Evolutionary conservation across 2,329 filamentous ascomycete genomes (phyloP).

Genomic region (Myriangium duriaei): DNA sequence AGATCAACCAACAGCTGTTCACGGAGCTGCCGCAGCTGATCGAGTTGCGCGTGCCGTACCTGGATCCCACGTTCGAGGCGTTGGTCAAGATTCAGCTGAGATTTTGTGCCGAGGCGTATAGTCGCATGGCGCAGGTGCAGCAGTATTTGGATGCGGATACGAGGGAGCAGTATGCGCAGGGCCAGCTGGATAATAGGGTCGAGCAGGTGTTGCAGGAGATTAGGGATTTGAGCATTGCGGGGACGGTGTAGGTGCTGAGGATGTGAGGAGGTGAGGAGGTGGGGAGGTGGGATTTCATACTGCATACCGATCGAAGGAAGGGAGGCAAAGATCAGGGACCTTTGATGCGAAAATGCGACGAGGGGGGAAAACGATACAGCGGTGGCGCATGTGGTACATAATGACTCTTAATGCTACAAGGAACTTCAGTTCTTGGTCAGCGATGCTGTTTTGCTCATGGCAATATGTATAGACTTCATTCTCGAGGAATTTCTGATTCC

Average conservation of each 20-base stretch:
- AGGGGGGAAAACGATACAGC: too few relatives aligned
- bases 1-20: slow-evolving; percentile 91
- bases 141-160: slow-evolving; percentile 95
- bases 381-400: too few relatives aligned
- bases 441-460: too few relatives aligned
- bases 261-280: neutral
- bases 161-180: slow-evolving; percentile 87
- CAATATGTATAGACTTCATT: too few relatives aligned
- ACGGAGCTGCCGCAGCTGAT: slow-evolving; percentile 90
- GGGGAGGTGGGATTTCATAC: neutral
- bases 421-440: too few relatives aligned
- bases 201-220: slow-evolving; percentile 97
- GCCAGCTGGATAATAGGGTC: slow-evolving; percentile 79
- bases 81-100: slow-evolving; percentile 96
- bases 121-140: slow-evolving; percentile 96
- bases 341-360: too few relatives aligned
- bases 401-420: too few relatives aligned
- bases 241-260: slow-evolving; percentile 37
- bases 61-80: slow-evolving; percentile 93
- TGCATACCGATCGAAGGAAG: neutral
- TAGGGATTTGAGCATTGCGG: slow-evolving; percentile 82
- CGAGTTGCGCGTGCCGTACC: slow-evolving; percentile 88
- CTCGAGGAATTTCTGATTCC: too few relatives aligned
- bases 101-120: slow-evolving; percentile 97
- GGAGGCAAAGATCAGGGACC: slow-evolving; percentile 5